A percentile compares a stretch with the other conserved stretches of the same genome.
phyloP scores from a whole-genome alignment of 768 basidiomycete species.

The Leccinum truebloodii region DNA sequence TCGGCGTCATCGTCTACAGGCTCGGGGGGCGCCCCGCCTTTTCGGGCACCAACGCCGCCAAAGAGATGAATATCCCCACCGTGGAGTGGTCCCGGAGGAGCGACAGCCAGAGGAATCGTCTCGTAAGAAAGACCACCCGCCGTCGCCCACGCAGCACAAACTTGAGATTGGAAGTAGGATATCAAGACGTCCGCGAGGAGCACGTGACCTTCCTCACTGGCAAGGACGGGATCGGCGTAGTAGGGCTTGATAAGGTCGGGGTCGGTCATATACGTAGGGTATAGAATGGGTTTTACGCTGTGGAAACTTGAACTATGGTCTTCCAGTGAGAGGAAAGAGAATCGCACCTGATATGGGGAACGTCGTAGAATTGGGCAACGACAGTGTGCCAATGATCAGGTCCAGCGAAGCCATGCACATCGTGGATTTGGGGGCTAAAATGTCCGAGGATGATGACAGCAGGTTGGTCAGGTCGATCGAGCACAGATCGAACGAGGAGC shows the following conservation, averaged over 20 bases:
- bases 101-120: conserved; percentile 41
- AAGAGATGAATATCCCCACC: conserved; percentile 60
- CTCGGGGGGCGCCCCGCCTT: conserved; percentile 63
- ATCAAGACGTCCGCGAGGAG: conserved; percentile 89
- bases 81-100: conserved; percentile 37
- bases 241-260: conserved; percentile 67
- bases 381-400: conserved; percentile 88
- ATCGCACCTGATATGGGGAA: conserved; percentile 78
- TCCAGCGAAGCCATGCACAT: conserved; percentile 79
- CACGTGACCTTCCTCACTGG: conserved; percentile 78
- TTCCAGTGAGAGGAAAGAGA: background rate
- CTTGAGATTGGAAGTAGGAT: conserved; percentile 87
- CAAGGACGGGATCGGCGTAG: conserved; percentile 82
- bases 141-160: conserved; percentile 83
- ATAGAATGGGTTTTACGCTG: conserved; percentile 80
- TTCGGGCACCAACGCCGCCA: conserved; percentile 82
- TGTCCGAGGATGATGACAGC: conserved; percentile 95
- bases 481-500: conserved; percentile 86
- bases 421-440: conserved; percentile 85
- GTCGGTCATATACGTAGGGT: conserved; percentile 77
- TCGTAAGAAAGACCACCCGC: conserved; percentile 68
- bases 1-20: conserved; percentile 35
- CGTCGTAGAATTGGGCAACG: conserved; percentile 96
- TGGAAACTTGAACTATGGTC: background rate
- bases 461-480: conserved; percentile 87